Evolutionary conservation across 495 filamentous ascomycete species (phyloP), one percentile per base, ranked within the genome.

Genomic region (Penicillium malachiteum): DNA sequence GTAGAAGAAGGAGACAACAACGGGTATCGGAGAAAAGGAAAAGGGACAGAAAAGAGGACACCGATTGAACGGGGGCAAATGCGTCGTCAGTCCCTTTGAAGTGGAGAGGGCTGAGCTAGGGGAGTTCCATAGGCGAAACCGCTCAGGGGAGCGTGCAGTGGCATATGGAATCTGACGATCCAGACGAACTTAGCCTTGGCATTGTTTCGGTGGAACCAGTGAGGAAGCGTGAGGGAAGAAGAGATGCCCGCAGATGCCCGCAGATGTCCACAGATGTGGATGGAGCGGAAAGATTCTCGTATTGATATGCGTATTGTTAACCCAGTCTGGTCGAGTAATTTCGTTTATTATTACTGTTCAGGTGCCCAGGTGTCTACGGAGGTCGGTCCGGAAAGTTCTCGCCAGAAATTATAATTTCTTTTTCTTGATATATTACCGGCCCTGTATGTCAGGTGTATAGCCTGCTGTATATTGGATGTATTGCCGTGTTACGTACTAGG

Each of bases 151-250:
- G 16, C n/a, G 18, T 32, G 42, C 21, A 50, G 46, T 21, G 34
- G 12, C 63, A 44, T 46, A 62, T 60, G 65, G 60, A 56, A 59
- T 66, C 58, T 64, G 69, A 67, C 66, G 62, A 65, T 67, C 59
- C 47, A 53, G 35, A 53, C 60, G 58, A 66, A 60, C 40, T 44
- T 63, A 60, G 44, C 56, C 66, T 70, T 71, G 71, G 68, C 71
- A 61, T 57, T 60, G 62, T 68, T 67, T 65, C 54, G 52, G 49
- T 70, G 69, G 69, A 70, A 59, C 52, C 34, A 34, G 42, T 30
- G 21, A 17, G 9, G 18, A 13, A 30, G 5, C 31, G 34, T 37
- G 5, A 31, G 17, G 39, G 47, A 49, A 49, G 47, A 32, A 7
- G n/a, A n/a, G n/a, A n/a, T n/a, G n/a, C n/a, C n/a, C n/a, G n/a